These are phyloP conservation scores for Calonectria ilicicola DNA, from an alignment of 2,329 filamentous ascomycete genomes.

Conservation along the genomic window DNA sequence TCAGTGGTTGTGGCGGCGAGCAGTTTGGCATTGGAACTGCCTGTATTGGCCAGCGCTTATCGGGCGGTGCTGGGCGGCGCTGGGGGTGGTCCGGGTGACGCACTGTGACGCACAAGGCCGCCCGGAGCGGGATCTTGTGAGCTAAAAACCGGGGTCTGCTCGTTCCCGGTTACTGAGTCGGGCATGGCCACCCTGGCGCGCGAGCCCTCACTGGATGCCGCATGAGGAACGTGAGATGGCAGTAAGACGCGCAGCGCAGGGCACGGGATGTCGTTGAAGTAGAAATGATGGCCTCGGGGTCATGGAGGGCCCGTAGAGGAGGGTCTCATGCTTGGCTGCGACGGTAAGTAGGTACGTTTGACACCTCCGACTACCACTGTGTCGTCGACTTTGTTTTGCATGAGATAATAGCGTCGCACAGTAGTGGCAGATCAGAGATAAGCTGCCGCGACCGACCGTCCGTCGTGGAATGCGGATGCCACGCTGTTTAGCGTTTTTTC, in stretches of 20 bases:
- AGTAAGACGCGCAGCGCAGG: neutral
- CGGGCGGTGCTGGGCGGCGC: conserved; percentile 8
- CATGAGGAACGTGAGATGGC: neutral
- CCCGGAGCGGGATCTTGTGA: conserved; percentile 38
- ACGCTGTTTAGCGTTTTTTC: neutral
- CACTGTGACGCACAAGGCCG: conserved; percentile 35
- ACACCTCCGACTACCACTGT: neutral
- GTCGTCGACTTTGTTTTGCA: neutral
- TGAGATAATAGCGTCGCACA: conserved; percentile 6
- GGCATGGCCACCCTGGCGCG: conserved; percentile 5
- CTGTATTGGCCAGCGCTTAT: conserved; percentile 43
- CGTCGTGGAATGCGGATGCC: neutral
- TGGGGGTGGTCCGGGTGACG: conserved; percentile 6
- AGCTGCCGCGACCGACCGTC: neutral
- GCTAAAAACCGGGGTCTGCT: conserved; percentile 37
- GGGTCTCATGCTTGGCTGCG: conserved; percentile 4
- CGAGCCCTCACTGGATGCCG: neutral
- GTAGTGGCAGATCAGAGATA: neutral
- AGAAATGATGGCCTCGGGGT: neutral
- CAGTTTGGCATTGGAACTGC: conserved; percentile 30
- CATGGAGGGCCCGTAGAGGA: neutral
- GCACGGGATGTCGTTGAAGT: neutral
- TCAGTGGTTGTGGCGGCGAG: neutral
- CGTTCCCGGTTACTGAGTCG: conserved; percentile 8
- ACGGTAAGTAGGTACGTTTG: neutral